Conservation (phyloP, 805 yeast genomes). For the Cyberlindnera maritima region DNA sequence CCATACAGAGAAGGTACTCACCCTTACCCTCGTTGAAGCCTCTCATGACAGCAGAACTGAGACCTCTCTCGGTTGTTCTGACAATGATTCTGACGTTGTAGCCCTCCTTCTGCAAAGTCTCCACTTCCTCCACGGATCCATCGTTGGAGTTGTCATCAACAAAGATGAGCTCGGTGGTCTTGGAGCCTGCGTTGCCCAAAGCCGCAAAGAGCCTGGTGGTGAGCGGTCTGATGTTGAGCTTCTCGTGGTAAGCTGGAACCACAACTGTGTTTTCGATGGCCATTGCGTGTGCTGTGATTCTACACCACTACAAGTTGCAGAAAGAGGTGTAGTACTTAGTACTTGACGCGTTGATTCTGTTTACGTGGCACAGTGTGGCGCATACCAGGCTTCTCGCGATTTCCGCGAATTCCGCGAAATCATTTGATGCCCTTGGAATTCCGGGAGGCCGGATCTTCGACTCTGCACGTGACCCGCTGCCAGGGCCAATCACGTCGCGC, state of each 20-base stretch:
- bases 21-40: slow-evolving; percentile 48
- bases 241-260: slow-evolving; percentile 52
- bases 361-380: slow-evolving; percentile 2
- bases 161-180: slow-evolving; percentile 44
- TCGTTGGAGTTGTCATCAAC: slow-evolving; percentile 52
- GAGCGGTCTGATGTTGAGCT: slow-evolving; percentile 45
- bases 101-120: slow-evolving; percentile 40
- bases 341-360: not conserved
- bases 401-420: slow-evolving; percentile 1
- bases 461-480: too few relatives aligned
- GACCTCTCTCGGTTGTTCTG: slow-evolving; percentile 48
- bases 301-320: not conserved
- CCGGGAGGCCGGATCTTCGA: not conserved
- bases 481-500: slow-evolving; percentile 23
- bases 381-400: not conserved
- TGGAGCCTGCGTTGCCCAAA: slow-evolving; percentile 40
- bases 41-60: slow-evolving; percentile 47
- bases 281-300: slow-evolving; percentile 2
- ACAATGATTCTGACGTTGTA: slow-evolving; percentile 48
- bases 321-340: not conserved
- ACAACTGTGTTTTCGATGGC: slow-evolving; percentile 38
- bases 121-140: slow-evolving; percentile 52
- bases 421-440: not conserved
- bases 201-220: slow-evolving; percentile 49
- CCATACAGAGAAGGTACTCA: slow-evolving; percentile 48